Evolutionary conservation across 2,329 filamentous ascomycete genomes (phyloP).

Genomic region (Trichoderma simmonsii): DNA sequence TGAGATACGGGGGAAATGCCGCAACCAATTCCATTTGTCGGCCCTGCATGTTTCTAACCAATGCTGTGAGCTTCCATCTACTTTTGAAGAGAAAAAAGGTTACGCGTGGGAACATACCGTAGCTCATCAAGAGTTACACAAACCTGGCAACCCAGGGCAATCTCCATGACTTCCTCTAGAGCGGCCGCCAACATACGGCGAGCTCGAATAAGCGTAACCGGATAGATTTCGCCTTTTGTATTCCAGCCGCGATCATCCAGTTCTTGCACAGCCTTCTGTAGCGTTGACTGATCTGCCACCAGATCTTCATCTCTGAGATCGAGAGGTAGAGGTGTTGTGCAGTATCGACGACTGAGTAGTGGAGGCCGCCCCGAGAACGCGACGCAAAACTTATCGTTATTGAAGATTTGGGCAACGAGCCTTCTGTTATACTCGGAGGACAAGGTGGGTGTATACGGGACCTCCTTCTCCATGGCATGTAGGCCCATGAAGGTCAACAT

Average conservation of each 20-base stretch:
- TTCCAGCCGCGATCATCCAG: constrained; percentile 54
- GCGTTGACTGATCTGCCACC: constrained; percentile 39
- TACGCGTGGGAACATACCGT: not conserved
- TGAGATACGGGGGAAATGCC: constrained; percentile 34
- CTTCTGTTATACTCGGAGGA: constrained; percentile 33
- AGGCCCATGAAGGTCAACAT: constrained; percentile 37
- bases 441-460: constrained; percentile 32
- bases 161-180: constrained; percentile 57
- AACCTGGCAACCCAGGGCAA: constrained; percentile 44
- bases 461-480: constrained; percentile 27
- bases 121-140: constrained; percentile 8
- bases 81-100: too few relatives aligned
- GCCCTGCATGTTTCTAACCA: not conserved
- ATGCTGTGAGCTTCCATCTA: not conserved
- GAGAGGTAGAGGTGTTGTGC: constrained; percentile 50
- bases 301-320: constrained; percentile 51
- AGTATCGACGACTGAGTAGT: constrained; percentile 50
- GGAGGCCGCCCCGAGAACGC: constrained; percentile 56
- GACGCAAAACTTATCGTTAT: constrained; percentile 48
- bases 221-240: constrained; percentile 39
- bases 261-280: constrained; percentile 20
- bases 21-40: not conserved
- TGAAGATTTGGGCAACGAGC: constrained; percentile 37
- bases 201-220: constrained; percentile 45
- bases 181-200: constrained; percentile 48